Conservation (phyloP, 177 flowering plant species). For the Tripterygium wilfordii region DNA sequence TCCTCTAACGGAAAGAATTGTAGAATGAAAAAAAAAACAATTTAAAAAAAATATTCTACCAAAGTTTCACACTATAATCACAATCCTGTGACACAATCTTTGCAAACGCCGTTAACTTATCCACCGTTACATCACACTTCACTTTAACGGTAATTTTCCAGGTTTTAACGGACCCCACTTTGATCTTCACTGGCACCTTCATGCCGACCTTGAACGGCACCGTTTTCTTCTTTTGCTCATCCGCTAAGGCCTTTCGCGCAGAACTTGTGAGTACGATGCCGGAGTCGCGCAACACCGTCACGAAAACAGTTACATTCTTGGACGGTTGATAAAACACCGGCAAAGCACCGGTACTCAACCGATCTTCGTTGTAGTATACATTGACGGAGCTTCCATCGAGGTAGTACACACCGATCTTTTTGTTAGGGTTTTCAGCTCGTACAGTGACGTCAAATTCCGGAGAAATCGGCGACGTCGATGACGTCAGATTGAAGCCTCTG, state of each 20-base stretch:
- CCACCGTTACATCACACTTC: constrained; percentile 52
- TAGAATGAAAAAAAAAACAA: too few relatives aligned
- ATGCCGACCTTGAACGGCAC: constrained; percentile 50
- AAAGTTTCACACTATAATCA: constrained; percentile 35
- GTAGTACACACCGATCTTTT: constrained; percentile 66
- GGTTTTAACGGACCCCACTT: constrained; percentile 62
- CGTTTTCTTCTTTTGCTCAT: constrained; percentile 17
- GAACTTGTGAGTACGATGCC: constrained; percentile 28
- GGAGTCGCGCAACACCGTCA: constrained; percentile 36
- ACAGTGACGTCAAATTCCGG: constrained; percentile 61
- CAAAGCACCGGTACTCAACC: constrained; percentile 40
- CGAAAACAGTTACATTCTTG: constrained; percentile 58
- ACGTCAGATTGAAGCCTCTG: constrained; percentile 42
- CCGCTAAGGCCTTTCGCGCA: constrained; percentile 13
- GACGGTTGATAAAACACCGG: constrained; percentile 76
- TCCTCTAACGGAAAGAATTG: too few relatives aligned
- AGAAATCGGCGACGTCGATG: constrained; percentile 25
- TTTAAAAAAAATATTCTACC: constrained; percentile 20
- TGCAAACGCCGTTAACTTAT: constrained; percentile 42
- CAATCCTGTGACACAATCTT: constrained; percentile 53
- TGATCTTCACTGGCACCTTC: constrained; percentile 61
- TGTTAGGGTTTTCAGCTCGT: constrained; percentile 62
- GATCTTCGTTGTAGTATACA: constrained; percentile 30
- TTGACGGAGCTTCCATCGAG: constrained; percentile 39
- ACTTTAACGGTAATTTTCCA: constrained; percentile 72